Base-by-base conservation (phyloP, 1,139 yeast genomes). In the Hemisphaericaspora xylofermentans region DNA sequence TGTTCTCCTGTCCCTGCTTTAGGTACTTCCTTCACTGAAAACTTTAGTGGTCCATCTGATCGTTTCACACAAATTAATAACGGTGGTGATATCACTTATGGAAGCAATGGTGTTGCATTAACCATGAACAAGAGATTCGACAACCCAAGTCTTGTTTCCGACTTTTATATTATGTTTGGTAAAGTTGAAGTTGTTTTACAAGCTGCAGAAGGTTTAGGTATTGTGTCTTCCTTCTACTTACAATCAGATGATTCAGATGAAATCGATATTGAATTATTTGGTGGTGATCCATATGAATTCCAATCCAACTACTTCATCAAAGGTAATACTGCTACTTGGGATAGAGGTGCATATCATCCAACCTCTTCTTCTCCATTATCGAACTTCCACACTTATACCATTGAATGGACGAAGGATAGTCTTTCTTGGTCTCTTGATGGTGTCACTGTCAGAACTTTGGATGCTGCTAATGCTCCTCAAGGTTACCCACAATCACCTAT, bases 181-280 rank as follows among this genome's bases (percentile, higher is more conserved):
- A 80, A 80, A 50, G 79, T 88, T 16, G 94, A 87, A 58, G 89
- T 82, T 8, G 73, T 71, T 2, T 59, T 86, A 45, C 76, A 82
- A 57, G 85, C 93, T 14, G 89, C 93, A 3, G 65, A 74, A 16
- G 96, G 96, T 19, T 62, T 62, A 34, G 96, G 96, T 45, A 74
- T 88, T 31, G 78, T 88, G 17, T 85, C 96, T 0, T 81, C 91
- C 2, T 82, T 88, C 54, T 88, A 82, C 51, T 69, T 88, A 45
- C 95, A 88, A 60, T 82, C 89, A 51, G 96, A 88, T 59, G 95
- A 84, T 53, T 67, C 83, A 48, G 96, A 88, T 61, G 96, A 88
- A 64, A 80, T 88, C 35, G 96, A 88, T 64, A 63, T 87, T 40
- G 96, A 88, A 61, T 82, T 93, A 78, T 71, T 85, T 42, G 96